Evolutionary conservation across 805 yeast genomes (phyloP), one percentile per base, ranked within the genome.

Genomic region (Blastobotrys terrestris): DNA sequence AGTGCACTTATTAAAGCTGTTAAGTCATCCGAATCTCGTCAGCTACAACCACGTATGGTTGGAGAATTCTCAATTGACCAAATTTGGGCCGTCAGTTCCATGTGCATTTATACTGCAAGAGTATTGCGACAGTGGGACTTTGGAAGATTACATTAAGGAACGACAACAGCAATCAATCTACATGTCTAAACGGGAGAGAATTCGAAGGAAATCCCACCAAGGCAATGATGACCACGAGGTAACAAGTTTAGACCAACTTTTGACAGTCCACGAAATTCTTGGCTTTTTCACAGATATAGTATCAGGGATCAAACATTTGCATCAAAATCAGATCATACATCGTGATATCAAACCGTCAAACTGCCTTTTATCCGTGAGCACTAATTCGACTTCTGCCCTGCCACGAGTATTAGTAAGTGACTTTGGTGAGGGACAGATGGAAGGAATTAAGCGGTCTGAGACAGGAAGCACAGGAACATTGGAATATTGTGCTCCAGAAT

Each of bases 1-100:
- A 64, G 97, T 90, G 2, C 77, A 84, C 57, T 78, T 91, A 49
- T 68, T 90, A 69, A 48, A 75, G 67, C 31, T 57, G 70, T 52
- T 79, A 71, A 49, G 77, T 64, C 76, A 76, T 57, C 72, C 78
- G 45, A 85, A 89, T 65, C 74, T 90, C 59, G 87, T 90, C 22
- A 79, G 85, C 18, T 90, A 90, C 64, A 89, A 90, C 63, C 97
- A 90, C 67, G 96, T 89, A 21, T 90, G 97, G 97, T 67, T 90
- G 31, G 97, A 90, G 63, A 73, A 84, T 61, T 85, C 78, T 42
- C 66, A 71, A 16, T 64, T 77, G 26, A 72, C 77, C 46, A 71
- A 69, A 7, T 80, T 80, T 64, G 82, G 83, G 49, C 80, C 84
- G 39, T 66, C 74, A 60, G 70, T 84, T 52, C 90, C 91, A 0